These are phyloP conservation scores for Aspergillus neoniger DNA, from an alignment of 2,329 filamentous ascomycete genomes.

Conservation along the genomic window DNA sequence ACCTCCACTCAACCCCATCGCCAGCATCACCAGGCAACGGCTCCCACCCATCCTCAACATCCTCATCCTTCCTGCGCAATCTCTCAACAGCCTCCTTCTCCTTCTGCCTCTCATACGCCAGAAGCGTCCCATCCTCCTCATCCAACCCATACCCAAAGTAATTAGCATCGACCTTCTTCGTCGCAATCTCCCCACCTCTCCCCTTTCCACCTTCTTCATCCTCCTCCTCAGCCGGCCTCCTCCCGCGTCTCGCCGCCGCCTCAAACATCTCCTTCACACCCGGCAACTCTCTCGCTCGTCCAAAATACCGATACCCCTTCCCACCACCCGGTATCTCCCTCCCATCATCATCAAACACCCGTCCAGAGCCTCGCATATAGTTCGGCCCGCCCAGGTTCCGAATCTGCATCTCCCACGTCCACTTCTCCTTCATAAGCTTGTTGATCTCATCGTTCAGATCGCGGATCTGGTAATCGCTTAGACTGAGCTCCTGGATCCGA, in stretches of 20 bases:
- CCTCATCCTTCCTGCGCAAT: slow-evolving; percentile 62
- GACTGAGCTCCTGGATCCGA: slow-evolving; percentile 84
- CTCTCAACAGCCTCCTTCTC: slow-evolving; percentile 78
- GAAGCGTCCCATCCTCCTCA: slow-evolving; percentile 80
- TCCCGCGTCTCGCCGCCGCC: slow-evolving; percentile 63
- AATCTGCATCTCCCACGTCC: slow-evolving; percentile 98
- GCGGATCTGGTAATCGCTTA: slow-evolving; percentile 96
- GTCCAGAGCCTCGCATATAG: slow-evolving; percentile 77
- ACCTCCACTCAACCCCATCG: slow-evolving; percentile 76
- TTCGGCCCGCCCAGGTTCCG: slow-evolving; percentile 94
- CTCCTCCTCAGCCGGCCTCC: slow-evolving; percentile 67
- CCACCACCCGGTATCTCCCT: slow-evolving; percentile 70
- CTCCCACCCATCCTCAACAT: slow-evolving; percentile 72
- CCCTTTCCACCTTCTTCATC: slow-evolving; percentile 61
- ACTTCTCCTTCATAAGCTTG: slow-evolving; percentile 97
- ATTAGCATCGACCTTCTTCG: slow-evolving; percentile 79
- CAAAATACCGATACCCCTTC: slow-evolving; percentile 94
- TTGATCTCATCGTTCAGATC: slow-evolving; percentile 99
- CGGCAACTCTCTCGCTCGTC: slow-evolving; percentile 81
- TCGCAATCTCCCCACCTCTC: slow-evolving; percentile 45
- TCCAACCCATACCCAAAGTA: slow-evolving; percentile 96
- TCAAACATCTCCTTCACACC: slow-evolving; percentile 97
- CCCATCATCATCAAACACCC: slow-evolving; percentile 73
- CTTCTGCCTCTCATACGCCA: slow-evolving; percentile 79
- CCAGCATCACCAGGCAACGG: slow-evolving; percentile 82